Conservation (phyloP, 805 yeast genomes). For the Tetrapisispora pingtungensis region DNA sequence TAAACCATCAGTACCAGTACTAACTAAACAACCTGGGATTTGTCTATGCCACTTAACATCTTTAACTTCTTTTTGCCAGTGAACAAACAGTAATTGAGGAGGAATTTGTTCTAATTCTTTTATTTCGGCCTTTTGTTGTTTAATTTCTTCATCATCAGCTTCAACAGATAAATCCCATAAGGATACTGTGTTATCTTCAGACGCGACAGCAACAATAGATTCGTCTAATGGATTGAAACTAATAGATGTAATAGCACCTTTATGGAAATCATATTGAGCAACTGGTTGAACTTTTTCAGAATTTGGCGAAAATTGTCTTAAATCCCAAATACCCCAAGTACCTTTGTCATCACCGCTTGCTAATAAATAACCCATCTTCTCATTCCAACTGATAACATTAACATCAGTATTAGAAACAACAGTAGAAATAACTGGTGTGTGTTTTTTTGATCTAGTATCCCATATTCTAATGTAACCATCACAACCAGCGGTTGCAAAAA, state of each 20-base stretch:
- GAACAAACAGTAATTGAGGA: slow-evolving; percentile 90
- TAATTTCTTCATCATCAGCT: slow-evolving; percentile 95
- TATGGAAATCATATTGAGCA: slow-evolving; percentile 92
- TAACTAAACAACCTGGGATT: slow-evolving; percentile 88
- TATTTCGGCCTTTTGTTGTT: slow-evolving; percentile 68
- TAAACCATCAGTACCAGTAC: slow-evolving; percentile 93
- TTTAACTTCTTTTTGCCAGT: slow-evolving; percentile 96
- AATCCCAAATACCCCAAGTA: slow-evolving; percentile 95
- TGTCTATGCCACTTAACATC: slow-evolving; percentile 98
- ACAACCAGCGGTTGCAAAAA: slow-evolving; percentile 88
- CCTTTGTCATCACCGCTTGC: slow-evolving; percentile 98
- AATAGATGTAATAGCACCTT: slow-evolving; percentile 84
- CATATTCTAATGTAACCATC: slow-evolving; percentile 84
- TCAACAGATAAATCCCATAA: slow-evolving; percentile 98
- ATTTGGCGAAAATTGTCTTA: slow-evolving; percentile 66
- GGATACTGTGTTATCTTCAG: slow-evolving; percentile 94
- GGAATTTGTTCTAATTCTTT: slow-evolving; percentile 83
- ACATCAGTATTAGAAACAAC: slow-evolving; percentile 75
- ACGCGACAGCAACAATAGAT: slow-evolving; percentile 88
- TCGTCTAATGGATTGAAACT: slow-evolving; percentile 94
- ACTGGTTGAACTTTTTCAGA: slow-evolving; percentile 54
- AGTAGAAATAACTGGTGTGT: slow-evolving; percentile 80
- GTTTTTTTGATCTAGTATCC: slow-evolving; percentile 93
- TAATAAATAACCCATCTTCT: slow-evolving; percentile 70
- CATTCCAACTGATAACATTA: slow-evolving; percentile 94